Percentiles rank a stretch among this genome's conserved stretches.
These are phyloP conservation scores for Tympanopsis confertula DNA, from an alignment of 2,329 filamentous ascomycete genomes.

Conservation along the genomic window DNA sequence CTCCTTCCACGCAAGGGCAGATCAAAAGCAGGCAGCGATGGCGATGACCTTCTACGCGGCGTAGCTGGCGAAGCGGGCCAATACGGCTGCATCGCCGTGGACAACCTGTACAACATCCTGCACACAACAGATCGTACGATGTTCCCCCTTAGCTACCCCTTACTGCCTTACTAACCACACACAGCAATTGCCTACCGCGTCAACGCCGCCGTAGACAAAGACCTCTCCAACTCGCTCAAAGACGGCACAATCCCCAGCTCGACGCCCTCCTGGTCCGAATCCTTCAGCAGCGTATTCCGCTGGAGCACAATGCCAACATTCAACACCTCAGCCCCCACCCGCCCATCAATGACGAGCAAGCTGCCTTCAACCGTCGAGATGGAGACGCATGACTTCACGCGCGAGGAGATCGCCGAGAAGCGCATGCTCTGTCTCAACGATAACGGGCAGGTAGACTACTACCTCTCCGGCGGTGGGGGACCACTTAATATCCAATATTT, in stretches of 20 bases:
- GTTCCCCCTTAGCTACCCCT: not conserved
- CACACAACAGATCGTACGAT: conserved; percentile 36
- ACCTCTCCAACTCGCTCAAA: conserved; percentile 46
- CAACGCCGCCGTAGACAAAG: conserved; percentile 52
- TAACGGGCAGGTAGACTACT: conserved; percentile 59
- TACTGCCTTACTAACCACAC: not conserved
- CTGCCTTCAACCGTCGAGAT: conserved; percentile 34
- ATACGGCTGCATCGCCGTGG: conserved; percentile 55
- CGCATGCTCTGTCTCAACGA: conserved; percentile 54
- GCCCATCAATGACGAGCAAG: conserved; percentile 11
- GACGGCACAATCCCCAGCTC: conserved; percentile 44
- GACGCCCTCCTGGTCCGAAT: conserved; percentile 28
- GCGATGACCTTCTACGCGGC: not conserved
- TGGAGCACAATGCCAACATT: conserved; percentile 4
- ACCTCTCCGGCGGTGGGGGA: conserved; percentile 48
- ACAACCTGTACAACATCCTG: conserved; percentile 61
- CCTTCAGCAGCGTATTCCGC: conserved; percentile 25
- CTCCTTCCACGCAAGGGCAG: conserved; percentile 47
- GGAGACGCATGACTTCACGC: conserved; percentile 56
- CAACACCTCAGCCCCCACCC: not conserved
- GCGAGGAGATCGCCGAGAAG: conserved; percentile 56
- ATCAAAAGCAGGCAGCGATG: conserved; percentile 35
- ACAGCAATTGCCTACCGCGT: conserved; percentile 49
- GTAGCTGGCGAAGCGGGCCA: conserved; percentile 45
- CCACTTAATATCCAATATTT: conserved; percentile 58